A percentile compares a stretch with the other conserved stretches of the same genome.
phyloP scores from a whole-genome alignment of 129 eudicot species.

The Daucus carota region DNA sequence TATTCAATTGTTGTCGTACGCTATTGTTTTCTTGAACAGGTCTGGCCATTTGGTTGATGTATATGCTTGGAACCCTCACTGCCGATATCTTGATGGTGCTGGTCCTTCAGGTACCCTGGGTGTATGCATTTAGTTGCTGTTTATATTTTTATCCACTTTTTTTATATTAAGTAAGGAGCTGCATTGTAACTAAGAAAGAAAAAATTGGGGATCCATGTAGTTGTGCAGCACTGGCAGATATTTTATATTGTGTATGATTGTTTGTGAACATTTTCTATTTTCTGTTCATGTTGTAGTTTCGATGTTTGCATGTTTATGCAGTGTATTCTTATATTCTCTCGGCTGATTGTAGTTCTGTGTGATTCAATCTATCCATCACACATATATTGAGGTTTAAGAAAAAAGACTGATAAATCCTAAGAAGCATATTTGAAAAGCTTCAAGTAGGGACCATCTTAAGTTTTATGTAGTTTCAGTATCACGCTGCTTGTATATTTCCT shows the following conservation, averaged over 20 bases:
- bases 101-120: conserved; percentile 41
- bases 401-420: not conserved
- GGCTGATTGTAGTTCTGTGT: not conserved
- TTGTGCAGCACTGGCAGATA: not conserved
- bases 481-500: not conserved
- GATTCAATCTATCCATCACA: not conserved
- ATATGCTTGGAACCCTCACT: conserved; percentile 70
- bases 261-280: not conserved
- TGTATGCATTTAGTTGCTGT: not conserved
- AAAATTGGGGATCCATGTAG: not conserved
- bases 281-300: not conserved
- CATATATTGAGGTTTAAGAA: not conserved
- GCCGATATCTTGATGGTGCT: conserved; percentile 41
- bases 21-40: conserved; percentile 21
- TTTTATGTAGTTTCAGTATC: not conserved
- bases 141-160: not conserved
- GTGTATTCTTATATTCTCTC: not conserved
- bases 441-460: not conserved
- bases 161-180: not conserved
- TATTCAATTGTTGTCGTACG: not conserved
- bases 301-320: not conserved
- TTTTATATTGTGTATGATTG: not conserved
- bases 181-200: not conserved
- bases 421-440: not conserved
- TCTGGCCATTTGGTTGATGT: conserved; percentile 53